Conservation (phyloP, 2,329 filamentous ascomycete species). For the Davidsoniella virescens region DNA sequence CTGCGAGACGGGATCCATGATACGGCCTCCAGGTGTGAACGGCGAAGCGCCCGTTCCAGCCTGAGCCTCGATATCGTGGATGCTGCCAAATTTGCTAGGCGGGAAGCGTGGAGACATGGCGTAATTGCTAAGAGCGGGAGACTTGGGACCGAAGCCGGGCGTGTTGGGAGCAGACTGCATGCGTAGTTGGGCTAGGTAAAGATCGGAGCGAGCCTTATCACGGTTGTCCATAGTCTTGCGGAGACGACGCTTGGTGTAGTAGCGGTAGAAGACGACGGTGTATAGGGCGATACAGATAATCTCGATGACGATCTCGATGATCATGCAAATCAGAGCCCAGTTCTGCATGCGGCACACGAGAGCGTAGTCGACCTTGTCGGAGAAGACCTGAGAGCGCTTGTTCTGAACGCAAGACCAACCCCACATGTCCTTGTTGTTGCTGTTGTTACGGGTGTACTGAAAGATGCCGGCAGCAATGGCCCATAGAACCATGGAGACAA, state of each 20-base stretch:
- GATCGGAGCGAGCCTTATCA: conserved; percentile 82
- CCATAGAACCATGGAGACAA: conserved; percentile 88
- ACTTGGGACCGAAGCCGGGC: conserved; percentile 53
- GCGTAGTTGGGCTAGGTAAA: conserved; percentile 78
- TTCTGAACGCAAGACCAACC: conserved; percentile 96
- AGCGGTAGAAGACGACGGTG: conserved; percentile 88
- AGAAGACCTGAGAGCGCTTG: conserved; percentile 58
- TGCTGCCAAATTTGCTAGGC: conserved; percentile 36
- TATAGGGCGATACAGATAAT: conserved; percentile 85
- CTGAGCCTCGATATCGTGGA: conserved; percentile 26
- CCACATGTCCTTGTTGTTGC: conserved; percentile 77
- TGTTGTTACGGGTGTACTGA: conserved; percentile 57
- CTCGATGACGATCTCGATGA: conserved; percentile 92
- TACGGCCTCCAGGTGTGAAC: conserved; percentile 36
- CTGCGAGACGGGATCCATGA: conserved; percentile 47
- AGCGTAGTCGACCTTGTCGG: conserved; percentile 68
- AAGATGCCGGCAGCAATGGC: conserved; percentile 68
- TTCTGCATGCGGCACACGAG: conserved; percentile 88
- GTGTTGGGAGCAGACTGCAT: conserved; percentile 88
- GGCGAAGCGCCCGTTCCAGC: conserved; percentile 17
- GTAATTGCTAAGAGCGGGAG: conserved; percentile 29
- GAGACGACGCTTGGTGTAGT: conserved; percentile 90
- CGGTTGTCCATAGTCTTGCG: conserved; percentile 93
- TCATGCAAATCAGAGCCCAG: conserved; percentile 89
- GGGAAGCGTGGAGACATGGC: conserved; percentile 46